Base-by-base conservation (phyloP, 441 rosid species). In the Erodium texanum region DNA sequence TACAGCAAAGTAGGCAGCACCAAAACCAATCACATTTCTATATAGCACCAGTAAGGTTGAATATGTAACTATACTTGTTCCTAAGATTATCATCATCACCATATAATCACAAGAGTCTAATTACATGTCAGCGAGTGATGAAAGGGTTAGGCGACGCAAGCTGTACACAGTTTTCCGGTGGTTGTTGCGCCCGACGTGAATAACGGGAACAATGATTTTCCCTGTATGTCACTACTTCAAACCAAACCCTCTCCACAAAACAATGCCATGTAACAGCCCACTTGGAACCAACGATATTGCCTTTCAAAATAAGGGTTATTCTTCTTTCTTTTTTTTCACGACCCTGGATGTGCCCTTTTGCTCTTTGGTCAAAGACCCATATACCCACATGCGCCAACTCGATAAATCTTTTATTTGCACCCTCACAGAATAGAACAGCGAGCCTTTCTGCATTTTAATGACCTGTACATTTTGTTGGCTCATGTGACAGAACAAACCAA, bases 401-500 rank as follows among this genome's bases (percentile, higher is more conserved):
- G n/a, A 56, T 16, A 65, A 52, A 65, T 36, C 70, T 66, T 76
- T 68, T 77, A 79, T 71, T 78, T 68, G 77, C 72, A 78, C 32
- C 76, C 73, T 58, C 73, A 43, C 58, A 73, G 64, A 64, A 75
- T 41, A 79, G 9, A 34, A 34, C 8, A 5, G 9, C 68, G 69
- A 73, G 77, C 71, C 68, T 74, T 75, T 76, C 69, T 68, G 81
- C 38, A 34, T 34, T 34, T 34, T 34, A 34, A 34, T 34, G 38
- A 85, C 72, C 71, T 70, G 69, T 48, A 71, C 66, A 69, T 66
- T 78, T 77, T 22, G 27, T 20, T 76, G 80, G 84, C 79, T 88
- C 80, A 85, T 82, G 66, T 74, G 87, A 85, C 80, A 81, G 87
- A 93, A 84, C 80, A 84, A 79, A 91, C 86, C 96, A 86, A 82